Base-by-base conservation (phyloP, 2,329 filamentous ascomycete species). In the Rutstroemia sp. region DNA sequence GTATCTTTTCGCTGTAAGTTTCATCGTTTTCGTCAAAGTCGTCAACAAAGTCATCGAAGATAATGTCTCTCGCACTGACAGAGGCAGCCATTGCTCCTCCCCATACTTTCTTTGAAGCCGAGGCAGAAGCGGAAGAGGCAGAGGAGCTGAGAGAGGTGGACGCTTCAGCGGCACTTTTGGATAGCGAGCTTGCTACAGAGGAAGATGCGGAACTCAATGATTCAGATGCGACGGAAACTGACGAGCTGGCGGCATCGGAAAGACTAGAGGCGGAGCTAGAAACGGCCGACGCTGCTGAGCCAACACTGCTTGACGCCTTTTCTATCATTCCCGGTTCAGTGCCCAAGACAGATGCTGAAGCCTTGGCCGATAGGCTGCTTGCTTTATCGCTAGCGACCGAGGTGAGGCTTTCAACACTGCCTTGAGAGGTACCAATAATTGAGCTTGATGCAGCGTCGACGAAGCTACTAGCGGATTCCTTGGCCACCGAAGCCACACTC, bases 1-100 rank as follows among this genome's bases (percentile, higher is more conserved):
- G 76, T 6, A 81, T 64, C 57, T 76, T 78, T 54, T 76, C 73
- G 10, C 77, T 78, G 61, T 77, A 78, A 14, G 71, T 73, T 9
- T 64, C 69, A 25, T 73, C 73, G 5, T 34, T 14, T 34, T 77
- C 73, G 3, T 73, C 74, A 8, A 36, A 54, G 52, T 76, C 73
- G 52, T 76, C 73, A 55, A 79, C 68, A 12, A 76, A 70, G 58
- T 82, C 78, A 47, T 69, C 67, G 48, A 62, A 67, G n/a, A 69
- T 57, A 19, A 69, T 82, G 71, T 47, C 79, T 76, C 70, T 78
- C 75, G 54, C 77, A 76, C 65, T 80, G 74, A 64, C 76, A 34
- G 58, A 60, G 54, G 66, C 63, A 23, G 67, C 67, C 64, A 67
- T 64, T 14, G 66, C 77, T 64, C 67, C 67, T 38, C 66, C 67